Conservation (phyloP, 257 asterid genomes). For the Petrea volubilis region DNA sequence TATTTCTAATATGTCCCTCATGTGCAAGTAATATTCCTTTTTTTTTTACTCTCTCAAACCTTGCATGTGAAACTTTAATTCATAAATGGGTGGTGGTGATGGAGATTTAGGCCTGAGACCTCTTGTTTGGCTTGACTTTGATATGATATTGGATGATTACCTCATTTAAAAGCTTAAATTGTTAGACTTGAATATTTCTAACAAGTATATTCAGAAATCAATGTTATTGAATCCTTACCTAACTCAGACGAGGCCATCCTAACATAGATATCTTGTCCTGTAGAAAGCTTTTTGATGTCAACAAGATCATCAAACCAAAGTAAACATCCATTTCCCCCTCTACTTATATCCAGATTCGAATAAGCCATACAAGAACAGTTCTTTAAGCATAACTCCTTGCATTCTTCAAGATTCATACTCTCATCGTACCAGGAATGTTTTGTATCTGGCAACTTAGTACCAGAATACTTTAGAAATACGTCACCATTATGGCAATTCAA, state of each 20-base stretch:
- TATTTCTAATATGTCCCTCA: too few relatives aligned
- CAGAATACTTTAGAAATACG: slow-evolving; percentile 24
- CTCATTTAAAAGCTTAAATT: too few relatives aligned
- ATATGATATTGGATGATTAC: too few relatives aligned
- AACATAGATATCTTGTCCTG: slow-evolving; percentile 34
- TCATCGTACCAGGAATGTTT: slow-evolving; percentile 19
- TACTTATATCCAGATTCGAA: slow-evolving; percentile 26
- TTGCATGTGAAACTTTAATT: too few relatives aligned
- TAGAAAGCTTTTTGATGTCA: slow-evolving; percentile 27
- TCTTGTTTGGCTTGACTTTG: too few relatives aligned
- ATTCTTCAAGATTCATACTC: slow-evolving; percentile 30
- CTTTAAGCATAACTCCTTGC: slow-evolving; percentile 28
- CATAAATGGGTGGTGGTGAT: too few relatives aligned
- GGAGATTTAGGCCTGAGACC: too few relatives aligned
- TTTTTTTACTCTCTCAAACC: too few relatives aligned
- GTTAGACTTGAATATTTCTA: too few relatives aligned
- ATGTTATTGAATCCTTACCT: background rate
- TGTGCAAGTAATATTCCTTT: too few relatives aligned
- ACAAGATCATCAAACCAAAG: slow-evolving; percentile 37
- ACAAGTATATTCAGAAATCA: too few relatives aligned
- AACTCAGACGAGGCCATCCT: slow-evolving; percentile 34
- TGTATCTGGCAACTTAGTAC: slow-evolving; percentile 35
- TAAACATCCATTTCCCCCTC: slow-evolving; percentile 28
- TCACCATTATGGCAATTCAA: slow-evolving; percentile 30
- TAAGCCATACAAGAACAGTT: slow-evolving; percentile 43